Evolutionary conservation across 2,329 filamentous ascomycete genomes (phyloP).

Genomic region (Fusarium sp.): DNA sequence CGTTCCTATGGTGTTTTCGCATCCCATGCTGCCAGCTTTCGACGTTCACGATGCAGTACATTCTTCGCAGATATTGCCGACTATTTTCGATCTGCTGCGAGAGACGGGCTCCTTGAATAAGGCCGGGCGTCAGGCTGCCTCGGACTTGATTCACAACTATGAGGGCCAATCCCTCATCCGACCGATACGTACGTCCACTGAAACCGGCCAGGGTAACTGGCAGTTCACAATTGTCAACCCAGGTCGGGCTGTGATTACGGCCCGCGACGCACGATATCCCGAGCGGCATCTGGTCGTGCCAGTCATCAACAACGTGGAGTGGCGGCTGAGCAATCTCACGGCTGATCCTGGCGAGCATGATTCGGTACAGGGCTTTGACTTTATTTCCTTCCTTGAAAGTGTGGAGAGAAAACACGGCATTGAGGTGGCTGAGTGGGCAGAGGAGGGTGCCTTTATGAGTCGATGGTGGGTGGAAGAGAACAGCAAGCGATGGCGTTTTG

Average conservation of each 20-base stretch:
- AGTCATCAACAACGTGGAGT: constrained; percentile 51
- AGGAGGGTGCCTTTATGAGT: constrained; percentile 52
- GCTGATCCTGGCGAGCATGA: constrained; percentile 47
- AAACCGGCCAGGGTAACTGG: constrained; percentile 50
- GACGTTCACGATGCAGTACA: constrained; percentile 50
- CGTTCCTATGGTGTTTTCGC: constrained; percentile 52
- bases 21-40: constrained; percentile 50
- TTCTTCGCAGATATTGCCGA: constrained; percentile 51
- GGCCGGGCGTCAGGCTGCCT: constrained; percentile 37
- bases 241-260: constrained; percentile 51
- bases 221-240: constrained; percentile 55
- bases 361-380: constrained; percentile 49
- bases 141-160: constrained; percentile 48
- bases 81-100: constrained; percentile 52
- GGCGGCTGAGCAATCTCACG: constrained; percentile 51
- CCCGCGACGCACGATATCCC: constrained; percentile 51
- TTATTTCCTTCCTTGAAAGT: constrained; percentile 40
- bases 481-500: constrained; percentile 53
- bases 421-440: constrained; percentile 50
- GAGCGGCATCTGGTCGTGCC: constrained; percentile 52
- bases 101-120: constrained; percentile 50
- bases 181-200: constrained; percentile 25
- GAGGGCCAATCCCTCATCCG: constrained; percentile 54
- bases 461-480: constrained; percentile 56
- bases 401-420: constrained; percentile 44